Conservation (phyloP, 371 early-diverging fungal species). For the Entomophthora muscae region DNA sequence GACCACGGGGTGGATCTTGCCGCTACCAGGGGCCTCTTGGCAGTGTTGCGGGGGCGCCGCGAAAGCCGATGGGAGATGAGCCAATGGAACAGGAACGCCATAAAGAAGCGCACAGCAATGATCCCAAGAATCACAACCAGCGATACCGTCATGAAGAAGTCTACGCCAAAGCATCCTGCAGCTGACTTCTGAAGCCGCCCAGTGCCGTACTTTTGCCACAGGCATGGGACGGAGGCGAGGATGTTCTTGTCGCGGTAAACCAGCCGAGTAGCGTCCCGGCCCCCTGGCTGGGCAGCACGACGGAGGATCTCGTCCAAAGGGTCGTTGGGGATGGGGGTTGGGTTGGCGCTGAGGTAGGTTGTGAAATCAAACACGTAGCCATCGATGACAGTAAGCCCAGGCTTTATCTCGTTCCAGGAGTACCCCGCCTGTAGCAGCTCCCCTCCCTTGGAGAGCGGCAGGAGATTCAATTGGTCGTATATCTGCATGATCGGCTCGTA, state of each 20-base stretch:
- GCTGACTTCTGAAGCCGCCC: conserved; percentile 68
- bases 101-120: conserved; percentile 49
- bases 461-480: not conserved
- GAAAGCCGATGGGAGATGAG: conserved; percentile 51
- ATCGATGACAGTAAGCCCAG: conserved; percentile 44
- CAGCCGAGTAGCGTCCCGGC: conserved; percentile 48
- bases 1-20: conserved; percentile 6
- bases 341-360: conserved; percentile 31
- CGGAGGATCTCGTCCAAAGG: conserved; percentile 41
- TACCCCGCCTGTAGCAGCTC: conserved; percentile 21
- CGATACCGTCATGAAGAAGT: conserved; percentile 46
- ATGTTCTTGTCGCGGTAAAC: conserved; percentile 32
- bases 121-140: conserved; percentile 45
- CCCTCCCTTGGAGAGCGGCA: not conserved
- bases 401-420: conserved; percentile 43
- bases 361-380: conserved; percentile 54
- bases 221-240: conserved; percentile 29
- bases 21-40: conserved; percentile 10
- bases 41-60: conserved; percentile 18
- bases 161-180: conserved; percentile 69
- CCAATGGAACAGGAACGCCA: conserved; percentile 76
- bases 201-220: conserved; percentile 40
- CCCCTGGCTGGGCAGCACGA: conserved; percentile 10
- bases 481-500: not conserved
- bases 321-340: conserved; percentile 22